Conservation (phyloP, 1,139 yeast genomes). For the Pichia sp. region DNA sequence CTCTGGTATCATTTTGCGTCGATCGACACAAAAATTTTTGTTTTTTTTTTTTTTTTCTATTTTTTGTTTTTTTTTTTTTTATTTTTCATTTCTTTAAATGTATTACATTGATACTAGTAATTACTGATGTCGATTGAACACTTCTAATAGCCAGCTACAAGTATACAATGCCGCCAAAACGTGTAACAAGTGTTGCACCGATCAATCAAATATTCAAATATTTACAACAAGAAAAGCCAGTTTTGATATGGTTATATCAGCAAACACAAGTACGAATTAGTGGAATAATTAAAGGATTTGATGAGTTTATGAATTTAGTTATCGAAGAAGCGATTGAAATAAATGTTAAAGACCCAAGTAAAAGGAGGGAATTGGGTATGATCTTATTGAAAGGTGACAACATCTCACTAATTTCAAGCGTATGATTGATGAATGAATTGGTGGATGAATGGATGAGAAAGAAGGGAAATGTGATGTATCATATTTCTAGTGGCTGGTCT, state of each 20-base stretch:
- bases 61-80: no score
- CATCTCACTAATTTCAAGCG: constrained; percentile 57
- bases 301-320: constrained; percentile 96
- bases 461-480: background rate
- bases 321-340: constrained; percentile 81
- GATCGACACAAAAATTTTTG: no score
- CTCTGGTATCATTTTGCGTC: no score
- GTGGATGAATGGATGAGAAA: background rate
- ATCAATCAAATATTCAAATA: constrained; percentile 84
- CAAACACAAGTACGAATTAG: constrained; percentile 72
- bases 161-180: background rate
- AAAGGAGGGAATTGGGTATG: constrained; percentile 40
- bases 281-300: constrained; percentile 87
- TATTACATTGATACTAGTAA: no score
- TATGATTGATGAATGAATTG: background rate
- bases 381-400: constrained; percentile 90
- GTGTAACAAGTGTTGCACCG: constrained; percentile 54
- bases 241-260: constrained; percentile 83
- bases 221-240: constrained; percentile 73
- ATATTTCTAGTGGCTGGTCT: background rate
- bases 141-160: no score
- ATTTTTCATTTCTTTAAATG: no score
- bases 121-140: no score
- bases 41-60: no score
- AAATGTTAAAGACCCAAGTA: constrained; percentile 38